These are phyloP conservation scores for Schrenkiella parvula DNA, from an alignment of 345 rosid species.

Conservation along the genomic window DNA sequence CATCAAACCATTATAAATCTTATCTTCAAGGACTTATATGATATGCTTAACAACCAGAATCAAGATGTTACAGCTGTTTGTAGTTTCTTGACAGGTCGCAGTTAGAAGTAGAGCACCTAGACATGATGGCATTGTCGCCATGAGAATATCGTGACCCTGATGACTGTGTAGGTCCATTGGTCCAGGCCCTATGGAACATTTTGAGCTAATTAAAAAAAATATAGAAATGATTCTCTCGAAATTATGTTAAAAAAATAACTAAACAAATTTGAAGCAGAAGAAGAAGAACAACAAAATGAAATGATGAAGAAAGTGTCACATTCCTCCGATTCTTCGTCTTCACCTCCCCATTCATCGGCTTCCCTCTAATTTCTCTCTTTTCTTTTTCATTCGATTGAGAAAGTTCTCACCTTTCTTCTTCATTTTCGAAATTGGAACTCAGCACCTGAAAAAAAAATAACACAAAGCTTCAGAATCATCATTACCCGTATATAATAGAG, in stretches of 20 bases:
- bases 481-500: background rate
- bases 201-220: background rate
- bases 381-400: background rate
- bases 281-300: too few species aligned
- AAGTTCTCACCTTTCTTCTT: background rate
- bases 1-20: too few species aligned
- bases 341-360: constrained; percentile 37
- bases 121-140: too few species aligned
- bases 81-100: too few species aligned
- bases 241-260: background rate
- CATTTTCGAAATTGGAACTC: constrained; percentile 20
- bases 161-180: background rate
- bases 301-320: constrained; percentile 27
- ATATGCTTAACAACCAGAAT: too few species aligned
- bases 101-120: too few species aligned
- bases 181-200: background rate
- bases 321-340: constrained; percentile 31
- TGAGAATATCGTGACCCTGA: too few species aligned
- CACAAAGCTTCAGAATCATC: background rate
- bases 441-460: background rate
- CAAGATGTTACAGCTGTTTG: too few species aligned
- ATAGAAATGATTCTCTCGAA: background rate
- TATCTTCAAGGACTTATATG: too few species aligned
- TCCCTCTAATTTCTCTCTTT: constrained; percentile 19
- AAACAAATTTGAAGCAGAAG: background rate